Base-by-base conservation (phyloP, 345 rosid genomes). In the Corymbia maculata region DNA sequence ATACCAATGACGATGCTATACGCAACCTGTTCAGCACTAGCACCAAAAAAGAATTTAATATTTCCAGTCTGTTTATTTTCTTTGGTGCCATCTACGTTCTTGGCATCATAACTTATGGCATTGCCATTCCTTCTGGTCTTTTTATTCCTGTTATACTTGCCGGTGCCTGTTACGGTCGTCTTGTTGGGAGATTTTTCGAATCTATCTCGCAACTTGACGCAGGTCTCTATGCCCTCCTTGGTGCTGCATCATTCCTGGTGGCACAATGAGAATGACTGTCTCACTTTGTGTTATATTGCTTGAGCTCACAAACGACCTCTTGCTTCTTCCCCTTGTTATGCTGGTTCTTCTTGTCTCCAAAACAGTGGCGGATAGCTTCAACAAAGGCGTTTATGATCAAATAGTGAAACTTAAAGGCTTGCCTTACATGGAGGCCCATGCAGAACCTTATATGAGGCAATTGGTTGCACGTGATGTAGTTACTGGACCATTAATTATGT, bases 241-340 rank as follows among this genome's bases (percentile, higher is more conserved):
- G 97, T 51, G 94, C 96, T 52, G 97, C 97, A 7, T 93, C 97
- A 30, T 94, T 94, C 90, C 95, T 95, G 97, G 97, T 26, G 95
- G 96, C 86, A 94, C 97, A 50, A 95, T 95, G 97, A 93, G 97
- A 80, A 95, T 94, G 97, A 95, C 96, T 0, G 97, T 95, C 88
- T 95, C 97, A 61, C 94, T 95, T 28, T 95, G 97, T 87, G 92
- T 95, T 51, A 94, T 95, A 88, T 94, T 95, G 86, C 94, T 95
- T 42, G 97, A 95, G 90, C 97, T 94, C 87, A 94, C 96, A 16
- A 95, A 94, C 9, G 94, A 95, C 88, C 90, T 95, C 57, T 88
- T 92, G 87, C 88, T 95, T 89, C 96, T 95, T 88, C 97, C 97
- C 24, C 93, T 94, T n/a, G 93, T 94, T 90, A 95, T 95, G 97